These are phyloP conservation scores for Zizania palustris DNA, from an alignment of 202 grass and related monocot species.

Conservation along the genomic window DNA sequence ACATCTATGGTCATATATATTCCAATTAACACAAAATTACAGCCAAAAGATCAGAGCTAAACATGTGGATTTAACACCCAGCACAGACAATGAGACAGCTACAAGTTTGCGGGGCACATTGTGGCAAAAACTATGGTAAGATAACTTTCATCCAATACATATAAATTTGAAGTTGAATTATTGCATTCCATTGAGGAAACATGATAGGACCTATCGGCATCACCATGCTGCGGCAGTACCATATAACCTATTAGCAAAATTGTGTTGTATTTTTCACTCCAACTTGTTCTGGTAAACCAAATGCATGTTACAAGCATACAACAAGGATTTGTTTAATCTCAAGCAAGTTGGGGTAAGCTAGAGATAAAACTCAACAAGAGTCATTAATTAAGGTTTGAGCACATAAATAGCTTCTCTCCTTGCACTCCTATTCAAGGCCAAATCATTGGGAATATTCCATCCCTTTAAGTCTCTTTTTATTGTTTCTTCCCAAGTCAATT, in stretches of 20 bases:
- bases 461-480: too few relatives aligned
- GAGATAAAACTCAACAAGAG: too few relatives aligned
- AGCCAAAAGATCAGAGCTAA: neutral
- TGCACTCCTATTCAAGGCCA: too few relatives aligned
- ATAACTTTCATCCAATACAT: neutral
- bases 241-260: neutral
- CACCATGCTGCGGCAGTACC: neutral
- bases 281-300: neutral
- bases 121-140: neutral
- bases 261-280: neutral
- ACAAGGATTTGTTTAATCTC: too few relatives aligned
- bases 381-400: too few relatives aligned
- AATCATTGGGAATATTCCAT: too few relatives aligned
- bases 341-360: too few relatives aligned
- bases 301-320: too few relatives aligned
- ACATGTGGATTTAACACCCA: neutral
- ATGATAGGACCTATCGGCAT: neutral
- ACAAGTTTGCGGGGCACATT: neutral
- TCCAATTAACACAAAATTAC: neutral
- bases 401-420: too few relatives aligned
- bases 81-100: too few relatives aligned
- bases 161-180: neutral
- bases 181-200: neutral
- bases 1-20: neutral
- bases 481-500: too few relatives aligned